Conservation (phyloP, 768 basidiomycete species). For the Butyriboletus loyo region DNA sequence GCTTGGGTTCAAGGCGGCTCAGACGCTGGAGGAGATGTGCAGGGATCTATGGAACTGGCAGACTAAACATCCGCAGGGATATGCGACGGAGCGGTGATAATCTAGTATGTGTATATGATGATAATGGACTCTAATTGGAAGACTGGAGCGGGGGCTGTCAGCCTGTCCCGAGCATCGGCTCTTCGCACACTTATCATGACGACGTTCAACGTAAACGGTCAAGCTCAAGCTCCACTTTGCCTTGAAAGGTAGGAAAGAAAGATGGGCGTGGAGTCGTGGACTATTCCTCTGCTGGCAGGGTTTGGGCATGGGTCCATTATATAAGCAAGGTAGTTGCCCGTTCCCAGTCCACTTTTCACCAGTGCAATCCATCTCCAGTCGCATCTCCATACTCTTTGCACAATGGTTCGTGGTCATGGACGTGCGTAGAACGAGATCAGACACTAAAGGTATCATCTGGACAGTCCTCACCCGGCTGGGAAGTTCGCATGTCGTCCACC, state of each 20-base stretch:
- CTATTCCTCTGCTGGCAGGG: no score
- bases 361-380: not conserved
- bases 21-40: conserved; percentile 89
- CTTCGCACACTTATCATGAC: not conserved
- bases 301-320: conserved; percentile 11
- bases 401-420: conserved; percentile 22
- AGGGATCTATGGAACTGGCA: conserved; percentile 99
- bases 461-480: conserved; percentile 51
- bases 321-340: conserved; percentile 6
- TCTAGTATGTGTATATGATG: conserved; percentile 22
- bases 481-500: conserved; percentile 83
- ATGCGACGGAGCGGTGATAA: conserved; percentile 34
- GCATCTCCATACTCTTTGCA: conserved; percentile 1
- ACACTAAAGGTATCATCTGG: conserved; percentile 7
- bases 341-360: not conserved
- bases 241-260: no score
- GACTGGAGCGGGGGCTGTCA: not conserved
- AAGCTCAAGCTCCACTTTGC: no score
- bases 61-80: conserved; percentile 84
- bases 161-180: not conserved
- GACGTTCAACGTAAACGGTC: no score
- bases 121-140: conserved; percentile 19
- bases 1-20: conserved; percentile 84
- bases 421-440: not conserved
- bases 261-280: no score